Base-by-base conservation (phyloP, 78 protist genomes). In the Dictyostelium purpureum region DNA sequence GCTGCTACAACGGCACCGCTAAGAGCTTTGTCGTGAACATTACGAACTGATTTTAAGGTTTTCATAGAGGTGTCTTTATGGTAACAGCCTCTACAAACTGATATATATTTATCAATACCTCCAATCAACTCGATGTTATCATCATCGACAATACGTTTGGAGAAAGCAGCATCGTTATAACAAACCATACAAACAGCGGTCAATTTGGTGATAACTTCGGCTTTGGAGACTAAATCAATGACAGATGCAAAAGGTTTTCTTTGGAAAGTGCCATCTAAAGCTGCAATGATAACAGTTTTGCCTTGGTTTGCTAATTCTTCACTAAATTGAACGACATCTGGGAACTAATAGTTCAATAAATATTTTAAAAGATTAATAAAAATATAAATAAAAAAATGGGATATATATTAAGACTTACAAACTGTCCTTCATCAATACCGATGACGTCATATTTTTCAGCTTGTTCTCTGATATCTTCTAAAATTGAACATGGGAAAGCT, bases 351-450 rank as follows among this genome's bases (percentile, higher is more conserved):
- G 0, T 14, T 59, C 45, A 70, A 2, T 19, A 26, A n/a, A 1
- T 33, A 28, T 26, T 21, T 7, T 49, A 26, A 14, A 12, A 24
- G 69, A 0, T 85, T 21, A 1, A 42, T 19, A 49, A 24, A 4
- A 71, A n/a, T 49, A 47, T 33, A 26, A 52, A 35, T 74, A 74
- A 47, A 2, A 14, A 16, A 47, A 14, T 47, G 52, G 52, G 12
- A 9, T 4, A 4, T 42, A 11, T 3, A 2, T 35, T 40, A 18
- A 5, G 1, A 76, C 93, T 6, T 52, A 95, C 94, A 42, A 96
- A 97, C 61, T 97, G 99, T 18, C 98, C 99, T 94, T 97, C 99
- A 77, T 97, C 99, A 42, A 97, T 87, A 49, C 97, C 99, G 16
- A 98, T 94, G n/a, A 96, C 97, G 49, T 95, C 96, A 76, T 74